A percentile compares a stretch with the other conserved stretches of the same genome.
Conservation (phyloP, 139 green algal species). For the Tetradesmus obliquus region DNA sequence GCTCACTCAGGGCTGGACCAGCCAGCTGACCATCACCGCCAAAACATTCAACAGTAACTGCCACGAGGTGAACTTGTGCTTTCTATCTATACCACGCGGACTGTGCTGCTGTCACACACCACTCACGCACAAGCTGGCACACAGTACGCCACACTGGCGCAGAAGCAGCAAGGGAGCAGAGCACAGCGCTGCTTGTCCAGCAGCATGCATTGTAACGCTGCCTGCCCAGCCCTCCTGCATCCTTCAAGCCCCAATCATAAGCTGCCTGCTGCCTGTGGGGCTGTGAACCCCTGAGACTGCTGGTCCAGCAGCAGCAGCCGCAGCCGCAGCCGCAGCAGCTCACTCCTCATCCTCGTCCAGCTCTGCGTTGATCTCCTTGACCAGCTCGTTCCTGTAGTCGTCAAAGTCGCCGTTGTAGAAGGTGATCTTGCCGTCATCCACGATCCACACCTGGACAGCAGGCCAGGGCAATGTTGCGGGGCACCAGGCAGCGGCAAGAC, state of each 20-base stretch:
- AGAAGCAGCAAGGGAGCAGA: background rate
- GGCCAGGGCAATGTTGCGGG: background rate
- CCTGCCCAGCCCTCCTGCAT: no score
- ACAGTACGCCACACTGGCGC: no score
- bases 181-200: background rate
- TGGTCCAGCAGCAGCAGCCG: background rate
- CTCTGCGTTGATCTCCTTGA: constrained; percentile 95
- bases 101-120: no score
- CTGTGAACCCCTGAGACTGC: background rate
- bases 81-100: no score
- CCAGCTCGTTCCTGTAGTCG: constrained; percentile 94
- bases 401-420: constrained; percentile 94
- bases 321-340: background rate
- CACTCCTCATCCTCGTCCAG: constrained; percentile 81
- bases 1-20: background rate
- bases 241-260: no score
- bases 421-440: constrained; percentile 94
- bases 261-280: no score
- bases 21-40: no score
- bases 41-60: no score
- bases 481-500: background rate
- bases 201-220: background rate
- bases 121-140: no score
- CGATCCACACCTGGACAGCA: constrained; percentile 92
- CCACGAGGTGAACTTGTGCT: no score